A percentile compares a stretch with the other conserved stretches of the same genome.
Evolutionary conservation across 305 asterid genomes (phyloP).

Genomic region (Fraxinus greggii): DNA sequence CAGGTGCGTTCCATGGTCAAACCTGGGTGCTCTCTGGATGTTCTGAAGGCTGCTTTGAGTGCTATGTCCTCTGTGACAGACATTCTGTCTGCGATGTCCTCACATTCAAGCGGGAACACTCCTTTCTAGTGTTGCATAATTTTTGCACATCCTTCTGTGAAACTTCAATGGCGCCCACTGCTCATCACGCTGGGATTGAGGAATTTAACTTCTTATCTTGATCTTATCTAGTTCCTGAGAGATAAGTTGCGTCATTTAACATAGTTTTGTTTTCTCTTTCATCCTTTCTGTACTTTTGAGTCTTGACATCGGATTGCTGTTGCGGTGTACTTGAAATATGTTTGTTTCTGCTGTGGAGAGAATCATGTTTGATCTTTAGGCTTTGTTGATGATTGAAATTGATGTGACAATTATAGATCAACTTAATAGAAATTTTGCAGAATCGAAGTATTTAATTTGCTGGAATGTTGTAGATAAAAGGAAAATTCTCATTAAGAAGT

Average conservation of each 20-base stretch:
- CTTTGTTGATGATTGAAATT: background rate
- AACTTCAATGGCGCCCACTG: background rate
- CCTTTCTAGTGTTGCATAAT: conserved; percentile 36
- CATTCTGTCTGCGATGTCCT: conserved; percentile 67
- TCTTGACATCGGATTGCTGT: background rate
- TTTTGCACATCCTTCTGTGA: background rate
- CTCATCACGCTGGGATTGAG: background rate
- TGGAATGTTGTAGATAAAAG: background rate
- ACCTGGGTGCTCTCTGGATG: conserved; percentile 95
- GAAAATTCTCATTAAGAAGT: background rate
- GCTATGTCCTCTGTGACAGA: conserved; percentile 93
- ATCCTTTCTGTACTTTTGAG: background rate
- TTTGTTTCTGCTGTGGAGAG: background rate
- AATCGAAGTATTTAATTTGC: background rate
- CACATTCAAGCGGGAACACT: conserved; percentile 53
- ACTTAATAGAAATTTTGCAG: background rate
- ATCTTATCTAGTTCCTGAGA: background rate
- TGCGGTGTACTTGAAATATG: background rate
- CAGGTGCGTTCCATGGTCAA: conserved; percentile 95
- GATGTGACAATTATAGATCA: background rate
- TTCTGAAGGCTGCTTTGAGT: conserved; percentile 86
- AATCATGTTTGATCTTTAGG: background rate
- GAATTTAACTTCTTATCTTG: background rate
- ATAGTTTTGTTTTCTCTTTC: background rate
- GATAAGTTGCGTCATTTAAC: background rate